Percentiles rank a stretch among this genome's conserved stretches.
Evolutionary conservation across 495 filamentous ascomycete species (phyloP).

Genomic region (Tuber indicum): DNA sequence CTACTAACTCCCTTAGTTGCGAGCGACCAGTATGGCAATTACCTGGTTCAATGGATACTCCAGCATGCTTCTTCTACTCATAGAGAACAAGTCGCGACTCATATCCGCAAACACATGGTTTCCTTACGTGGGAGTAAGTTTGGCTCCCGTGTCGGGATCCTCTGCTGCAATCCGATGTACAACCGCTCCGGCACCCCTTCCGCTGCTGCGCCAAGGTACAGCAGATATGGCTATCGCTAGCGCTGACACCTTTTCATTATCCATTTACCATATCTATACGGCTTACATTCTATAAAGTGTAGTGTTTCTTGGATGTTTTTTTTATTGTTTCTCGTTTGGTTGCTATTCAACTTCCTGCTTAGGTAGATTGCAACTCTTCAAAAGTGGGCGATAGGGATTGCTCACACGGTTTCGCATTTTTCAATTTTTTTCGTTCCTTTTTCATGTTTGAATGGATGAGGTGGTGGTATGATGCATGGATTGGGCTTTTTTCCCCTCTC

Average conservation of each 20-base stretch:
- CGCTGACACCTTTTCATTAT: neutral
- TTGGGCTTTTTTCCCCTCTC: slow-evolving; percentile 19
- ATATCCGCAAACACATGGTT: slow-evolving; percentile 99
- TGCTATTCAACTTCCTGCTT: slow-evolving; percentile 36
- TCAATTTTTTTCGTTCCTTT: slow-evolving; percentile 28
- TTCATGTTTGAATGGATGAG: slow-evolving; percentile 19
- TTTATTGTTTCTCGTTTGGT: slow-evolving; percentile 39
- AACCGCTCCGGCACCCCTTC: slow-evolving; percentile 39
- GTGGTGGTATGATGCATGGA: slow-evolving; percentile 21
- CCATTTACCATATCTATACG: slow-evolving; percentile 7
- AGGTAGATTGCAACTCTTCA: slow-evolving; percentile 25
- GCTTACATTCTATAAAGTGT: slow-evolving; percentile 5
- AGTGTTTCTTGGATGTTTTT: slow-evolving; percentile 22
- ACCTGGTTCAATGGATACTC: slow-evolving; percentile 93
- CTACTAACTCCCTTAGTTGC: slow-evolving; percentile 57
- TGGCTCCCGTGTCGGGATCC: slow-evolving; percentile 95
- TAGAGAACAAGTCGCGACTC: slow-evolving; percentile 82
- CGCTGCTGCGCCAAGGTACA: slow-evolving; percentile 34
- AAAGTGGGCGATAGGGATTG: slow-evolving; percentile 10
- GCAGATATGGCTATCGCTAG: slow-evolving; percentile 40
- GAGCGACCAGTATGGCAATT: slow-evolving; percentile 97
- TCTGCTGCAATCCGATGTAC: slow-evolving; percentile 78
- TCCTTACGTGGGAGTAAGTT: slow-evolving; percentile 97
- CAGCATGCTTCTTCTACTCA: slow-evolving; percentile 79
- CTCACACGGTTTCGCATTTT: slow-evolving; percentile 15